Evolutionary conservation across 768 basidiomycete genomes (phyloP), one percentile per base, ranked within the genome.

Genomic region (Rhizopogon sp.): DNA sequence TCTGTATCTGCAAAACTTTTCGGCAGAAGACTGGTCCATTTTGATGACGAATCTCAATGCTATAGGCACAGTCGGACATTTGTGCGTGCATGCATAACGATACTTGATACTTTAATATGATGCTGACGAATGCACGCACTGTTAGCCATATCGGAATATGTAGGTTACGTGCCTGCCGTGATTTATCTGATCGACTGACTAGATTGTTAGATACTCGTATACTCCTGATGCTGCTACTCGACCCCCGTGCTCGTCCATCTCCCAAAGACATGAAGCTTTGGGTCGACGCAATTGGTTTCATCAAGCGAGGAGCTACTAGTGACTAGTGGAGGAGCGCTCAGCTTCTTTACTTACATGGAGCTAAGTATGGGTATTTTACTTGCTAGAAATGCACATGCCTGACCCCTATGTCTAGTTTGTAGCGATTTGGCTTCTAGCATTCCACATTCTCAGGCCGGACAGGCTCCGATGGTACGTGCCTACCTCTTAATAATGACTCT

Each of bases 321-420:
- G n/a, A n/a, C n/a, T 1, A 70, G 70, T 0, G 74, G 75, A 6
- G 75, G 78, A 13, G 76, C 78, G 0, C 66, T 83, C 0, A 72
- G 76, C 1, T 81, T 82, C 72, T 83, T 82, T 69, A 82, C 80
- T 6, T 81, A 80, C 60, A 74, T 77, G 66, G 81, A 82, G 54
- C 73, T 80, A 33, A 76, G 79, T 80, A 54, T 58, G 78, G 25
- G 73, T 29, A 42, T 39, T 22, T 35, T 6, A 6, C 17, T 44
- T 17, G 22, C 3, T 11, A 6, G 28, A 20, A 25, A 40, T 35
- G 28, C 50, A 37, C 17, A 25, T 39, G 16, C 40, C 50, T 60
- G 22, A 50, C 35, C 35, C 3, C 11, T 56, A 43, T 6, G 28
- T 33, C 37, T 4, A 31, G 31, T 25, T 25, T 25, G 25, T 47